Evolutionary conservation across 306 rosid genomes (phyloP), one percentile per base, ranked within the genome.

Genomic region (Purshia tridentata): DNA sequence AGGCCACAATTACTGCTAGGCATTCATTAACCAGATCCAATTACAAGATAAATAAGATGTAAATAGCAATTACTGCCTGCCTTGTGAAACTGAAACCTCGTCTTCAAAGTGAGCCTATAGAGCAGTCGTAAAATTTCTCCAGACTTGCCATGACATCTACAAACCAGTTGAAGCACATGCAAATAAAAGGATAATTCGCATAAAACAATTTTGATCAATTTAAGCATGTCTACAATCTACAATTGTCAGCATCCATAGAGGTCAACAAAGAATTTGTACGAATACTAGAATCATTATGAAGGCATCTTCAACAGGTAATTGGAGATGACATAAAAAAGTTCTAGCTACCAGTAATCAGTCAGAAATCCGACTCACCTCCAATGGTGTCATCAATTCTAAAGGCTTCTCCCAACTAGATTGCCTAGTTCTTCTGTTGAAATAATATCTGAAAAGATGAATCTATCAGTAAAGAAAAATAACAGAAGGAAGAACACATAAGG

Each of bases 381-480:
- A 73, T 12, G 99, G 98, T 35, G 99, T 88, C 99, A 94, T 94
- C 79, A 94, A 83, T 53, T 94, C 99, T 72, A 88, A 69, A 65
- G 99, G 99, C 82, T 94, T 94, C 78, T 94, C 99, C 99, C 99
- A 94, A 81, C 91, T 88, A 68, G 99, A 91, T 75, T 91, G 98
- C 73, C 87, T 90, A 18, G 98, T 88, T 83, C 84, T 91, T 84
- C 82, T 91, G 84, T 94, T 94, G 90, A 91, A 91, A 82, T 94
- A 91, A 81, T 94, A 94, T 76, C 99, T 94, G 85, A 3, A 8
- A 48, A 49, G 10, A 62, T 44, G 13, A 15, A 66, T 45, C 29
- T 59, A 57, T 22, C 15, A 66, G 50, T 40, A 14, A 41, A 20
- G 10, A 50, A 37, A n/a, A 53, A 50, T 16, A 46, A 35, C 8